Percentiles rank a stretch among this genome's conserved stretches.
phyloP scores from a whole-genome alignment of 768 basidiomycete genomes.

The Kondoa malvinella region DNA sequence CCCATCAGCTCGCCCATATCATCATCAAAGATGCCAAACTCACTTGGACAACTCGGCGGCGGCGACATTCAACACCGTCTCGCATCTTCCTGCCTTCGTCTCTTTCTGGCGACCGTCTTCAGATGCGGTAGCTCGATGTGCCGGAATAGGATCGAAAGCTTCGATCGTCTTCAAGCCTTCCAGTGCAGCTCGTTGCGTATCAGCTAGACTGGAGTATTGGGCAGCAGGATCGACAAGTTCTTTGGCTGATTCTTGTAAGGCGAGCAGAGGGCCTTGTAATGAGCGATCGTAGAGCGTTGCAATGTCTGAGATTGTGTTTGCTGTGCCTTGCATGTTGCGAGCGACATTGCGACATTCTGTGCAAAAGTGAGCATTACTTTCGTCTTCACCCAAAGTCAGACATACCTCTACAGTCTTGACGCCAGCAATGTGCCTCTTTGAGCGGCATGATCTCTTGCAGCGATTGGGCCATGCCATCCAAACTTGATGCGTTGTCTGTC shows the following conservation, averaged over 20 bases:
- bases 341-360: neutral
- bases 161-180: neutral
- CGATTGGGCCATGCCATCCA: neutral
- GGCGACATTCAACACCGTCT: neutral
- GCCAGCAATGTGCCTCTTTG: slow-evolving; percentile 2
- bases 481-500: neutral
- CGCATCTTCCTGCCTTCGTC: neutral
- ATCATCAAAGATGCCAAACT: too few species aligned
- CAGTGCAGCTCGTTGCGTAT: neutral
- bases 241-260: neutral
- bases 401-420: neutral
- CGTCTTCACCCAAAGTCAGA: neutral
- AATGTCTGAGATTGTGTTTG: neutral
- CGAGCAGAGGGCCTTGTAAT: neutral
- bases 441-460: neutral
- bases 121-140: neutral
- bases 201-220: neutral
- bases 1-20: too few species aligned
- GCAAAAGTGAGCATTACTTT: neutral
- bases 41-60: neutral
- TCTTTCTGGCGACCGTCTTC: neutral
- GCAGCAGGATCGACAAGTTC: slow-evolving; percentile 1
- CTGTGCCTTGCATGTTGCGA: neutral
- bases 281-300: neutral
- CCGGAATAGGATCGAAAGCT: neutral